Evolutionary conservation across 768 basidiomycete genomes (phyloP).

Genomic region (Mrakia frigida): DNA sequence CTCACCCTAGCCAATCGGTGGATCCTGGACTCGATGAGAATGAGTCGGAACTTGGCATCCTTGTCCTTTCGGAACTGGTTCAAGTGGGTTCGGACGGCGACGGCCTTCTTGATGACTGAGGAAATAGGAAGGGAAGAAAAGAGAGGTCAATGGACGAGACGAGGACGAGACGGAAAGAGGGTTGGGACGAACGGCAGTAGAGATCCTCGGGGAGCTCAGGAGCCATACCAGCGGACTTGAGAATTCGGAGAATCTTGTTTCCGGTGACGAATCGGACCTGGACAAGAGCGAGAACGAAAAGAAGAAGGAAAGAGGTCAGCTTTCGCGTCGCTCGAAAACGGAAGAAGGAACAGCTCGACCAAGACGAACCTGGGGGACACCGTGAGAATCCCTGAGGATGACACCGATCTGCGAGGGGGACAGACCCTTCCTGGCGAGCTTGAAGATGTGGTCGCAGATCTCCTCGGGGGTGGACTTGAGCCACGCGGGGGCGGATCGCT

Average conservation of each 20-base stretch:
- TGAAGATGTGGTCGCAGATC: slow-evolving; percentile 91
- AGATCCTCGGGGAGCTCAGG: slow-evolving; percentile 98
- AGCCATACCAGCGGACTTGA: slow-evolving; percentile 94
- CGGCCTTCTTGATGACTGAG: slow-evolving; percentile 91
- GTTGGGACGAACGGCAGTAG: slow-evolving; percentile 62
- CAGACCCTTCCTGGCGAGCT: slow-evolving; percentile 95
- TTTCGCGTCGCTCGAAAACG: neutral
- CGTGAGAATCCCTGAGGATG: slow-evolving; percentile 93
- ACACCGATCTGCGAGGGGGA: slow-evolving; percentile 98
- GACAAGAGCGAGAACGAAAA: slow-evolving; percentile 72
- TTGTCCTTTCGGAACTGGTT: slow-evolving; percentile 98
- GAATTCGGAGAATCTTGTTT: slow-evolving; percentile 97
- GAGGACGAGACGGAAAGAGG: neutral
- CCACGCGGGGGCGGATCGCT: slow-evolving; percentile 90
- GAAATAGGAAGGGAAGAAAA: neutral
- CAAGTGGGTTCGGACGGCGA: slow-evolving; percentile 96
- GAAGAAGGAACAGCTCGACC: neutral
- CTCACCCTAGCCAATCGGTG: slow-evolving; percentile 76
- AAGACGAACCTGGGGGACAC: slow-evolving; percentile 57
- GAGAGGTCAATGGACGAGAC: neutral
- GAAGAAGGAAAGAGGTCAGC: neutral
- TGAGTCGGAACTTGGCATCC: slow-evolving; percentile 85
- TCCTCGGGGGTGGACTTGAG: slow-evolving; percentile 94
- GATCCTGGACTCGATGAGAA: slow-evolving; percentile 98
- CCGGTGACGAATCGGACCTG: slow-evolving; percentile 90